Base-by-base conservation (phyloP, 2,329 filamentous ascomycete species). In the Arthrinium puccinioides region DNA sequence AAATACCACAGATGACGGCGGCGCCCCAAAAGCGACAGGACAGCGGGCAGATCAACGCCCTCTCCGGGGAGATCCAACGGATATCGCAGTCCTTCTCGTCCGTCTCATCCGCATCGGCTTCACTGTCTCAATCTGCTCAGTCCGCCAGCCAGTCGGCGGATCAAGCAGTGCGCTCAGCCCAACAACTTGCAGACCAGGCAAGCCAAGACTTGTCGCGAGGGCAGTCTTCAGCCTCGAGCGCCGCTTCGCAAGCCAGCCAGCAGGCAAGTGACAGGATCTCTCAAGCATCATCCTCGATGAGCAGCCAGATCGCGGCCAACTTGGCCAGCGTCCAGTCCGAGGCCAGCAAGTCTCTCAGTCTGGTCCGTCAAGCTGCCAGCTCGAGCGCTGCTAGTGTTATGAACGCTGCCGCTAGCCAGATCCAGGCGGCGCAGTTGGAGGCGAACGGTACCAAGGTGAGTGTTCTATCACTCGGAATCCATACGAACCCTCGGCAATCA, bases 291-390 rank as follows among this genome's bases (percentile, higher is more conserved):
- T 48, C 49, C 8, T 56, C 53, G 28, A 52, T 55, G 47, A 56
- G 50, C 33, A 53, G 49, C 31, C 52, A 50, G n/a, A 45, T 55
- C 23, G 50, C 51, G 11, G 43, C 36, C 21, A 51, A 48, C 28
- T 25, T 43, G 29, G 46, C 48, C 4, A 56, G 54, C 33, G 48
- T 44, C 11, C 44, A 50, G 38, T 52, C 48, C 36, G 55, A 52
- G 34, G 54, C 53, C 3, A 53, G 42, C 33, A 47, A 46, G 36
- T 70, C 70, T 3, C 62, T 79, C 27, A 57, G 56, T 38, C 48
- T 71, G 26, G 76, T 74, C 13, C 68, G 74, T 52, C 58, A 55
- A 9, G 70, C 75, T 37, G 74, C 70, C 4, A 75, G 74, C 7
- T 49, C 79, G 24, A 67, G 63, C 28, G 66, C 79, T 13, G 67